Evolutionary conservation across 352 stramenopile genomes (phyloP), one percentile per base, ranked within the genome.

Genomic region (Synura sp.): DNA sequence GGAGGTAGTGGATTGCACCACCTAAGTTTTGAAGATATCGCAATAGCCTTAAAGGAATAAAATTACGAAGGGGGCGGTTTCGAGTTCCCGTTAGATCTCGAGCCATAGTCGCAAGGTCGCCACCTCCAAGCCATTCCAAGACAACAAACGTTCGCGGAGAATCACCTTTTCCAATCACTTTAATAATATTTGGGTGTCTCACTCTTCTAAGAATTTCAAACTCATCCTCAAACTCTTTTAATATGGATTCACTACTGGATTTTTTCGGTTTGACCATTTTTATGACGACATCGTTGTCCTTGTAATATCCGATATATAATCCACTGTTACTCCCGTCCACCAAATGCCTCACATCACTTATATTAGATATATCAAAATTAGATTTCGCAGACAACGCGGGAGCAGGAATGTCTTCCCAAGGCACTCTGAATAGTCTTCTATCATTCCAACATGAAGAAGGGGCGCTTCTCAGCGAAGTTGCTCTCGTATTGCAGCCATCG

Each of bases 221-320:
- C 31, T 76, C 67, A 2, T 59, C 1, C 35, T 76, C 67, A 38
- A 76, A 76, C 22, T 76, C 67, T 41, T 76, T 34, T 19, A 76
- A 15, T n/a, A n/a, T n/a, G n/a, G n/a, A n/a, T n/a, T n/a, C 31
- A 38, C 25, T 25, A 57, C 35, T 29, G 7, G 34, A 76, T 76
- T 38, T 19, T 27, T 35, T 5, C 31, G 33, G 35, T 38, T 55
- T 76, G 15, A 76, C 59, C 34, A 76, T 76, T 59, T 76, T 76
- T 15, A 76, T 59, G 15, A 76, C 22, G 22, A 76, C 67, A 12
- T 42, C 7, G 19, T 76, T 9, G 31, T 38, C 31, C 34, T 35
- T 35, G 22, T 33, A 59, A 32, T n/a, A 4, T 17, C 2, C 67
- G 14, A 38, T 33, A 59, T 32, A 76, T 1, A 76, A 15, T 41